Conservation (phyloP, 73 alveolate genomes). For the Breviolum minutum region DNA sequence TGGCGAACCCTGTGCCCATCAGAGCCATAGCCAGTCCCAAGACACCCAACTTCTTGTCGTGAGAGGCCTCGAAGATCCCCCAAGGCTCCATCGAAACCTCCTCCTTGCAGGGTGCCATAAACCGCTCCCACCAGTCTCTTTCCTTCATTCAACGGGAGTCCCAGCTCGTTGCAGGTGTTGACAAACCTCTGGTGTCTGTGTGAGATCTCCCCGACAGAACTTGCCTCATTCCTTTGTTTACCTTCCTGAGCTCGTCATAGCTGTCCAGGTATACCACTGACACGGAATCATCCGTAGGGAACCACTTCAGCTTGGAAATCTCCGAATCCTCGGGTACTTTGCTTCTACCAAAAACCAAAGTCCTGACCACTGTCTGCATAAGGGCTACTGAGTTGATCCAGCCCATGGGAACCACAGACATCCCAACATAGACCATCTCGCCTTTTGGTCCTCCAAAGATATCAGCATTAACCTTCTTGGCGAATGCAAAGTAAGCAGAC, state of each 20-base stretch:
- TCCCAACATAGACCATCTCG: neutral
- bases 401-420: neutral
- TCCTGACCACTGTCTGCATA: neutral
- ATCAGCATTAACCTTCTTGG: neutral
- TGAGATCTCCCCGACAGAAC: neutral
- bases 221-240: neutral
- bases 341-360: neutral
- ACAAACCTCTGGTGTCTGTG: neutral
- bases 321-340: neutral
- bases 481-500: neutral
- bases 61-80: neutral
- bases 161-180: neutral
- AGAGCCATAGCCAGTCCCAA: neutral
- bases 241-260: neutral
- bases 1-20: neutral
- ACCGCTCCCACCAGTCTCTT: neutral
- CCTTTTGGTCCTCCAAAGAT: neutral
- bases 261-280: slow-evolving; percentile 16
- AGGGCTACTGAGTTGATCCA: neutral
- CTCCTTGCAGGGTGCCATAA: neutral
- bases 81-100: neutral
- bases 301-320: neutral
- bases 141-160: neutral
- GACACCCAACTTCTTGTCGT: neutral
- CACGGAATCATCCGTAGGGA: neutral